These are phyloP conservation scores for Lyophyllum atratum DNA, from an alignment of 768 basidiomycete genomes.

Conservation along the genomic window DNA sequence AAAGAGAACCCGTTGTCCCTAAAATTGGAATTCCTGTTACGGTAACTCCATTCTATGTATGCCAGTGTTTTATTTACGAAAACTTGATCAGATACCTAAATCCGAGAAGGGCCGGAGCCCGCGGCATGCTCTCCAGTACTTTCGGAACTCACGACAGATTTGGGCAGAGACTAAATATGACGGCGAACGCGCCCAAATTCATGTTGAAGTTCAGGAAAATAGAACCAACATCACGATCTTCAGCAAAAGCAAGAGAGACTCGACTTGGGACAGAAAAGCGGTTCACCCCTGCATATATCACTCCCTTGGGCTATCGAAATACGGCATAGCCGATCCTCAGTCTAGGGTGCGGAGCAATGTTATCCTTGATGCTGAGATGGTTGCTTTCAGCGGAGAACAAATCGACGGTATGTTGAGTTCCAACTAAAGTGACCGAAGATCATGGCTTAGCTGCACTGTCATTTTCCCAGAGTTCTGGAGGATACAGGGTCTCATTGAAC, in stretches of 20 bases:
- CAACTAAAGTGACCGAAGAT: background rate
- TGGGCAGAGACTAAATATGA: constrained; percentile 96
- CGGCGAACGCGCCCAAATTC: constrained; percentile 93
- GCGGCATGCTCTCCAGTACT: constrained; percentile 50
- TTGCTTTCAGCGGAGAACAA: constrained; percentile 68
- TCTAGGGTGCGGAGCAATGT: constrained; percentile 38
- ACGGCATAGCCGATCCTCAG: constrained; percentile 7
- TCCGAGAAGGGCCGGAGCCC: constrained; percentile 73
- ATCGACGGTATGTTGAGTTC: constrained; percentile 63
- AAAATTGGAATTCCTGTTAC: constrained; percentile 63
- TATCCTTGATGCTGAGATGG: constrained; percentile 86
- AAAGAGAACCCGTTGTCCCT: constrained; percentile 34
- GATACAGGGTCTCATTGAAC: constrained; percentile 60
- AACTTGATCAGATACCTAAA: constrained; percentile 68
- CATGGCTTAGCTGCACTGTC: background rate
- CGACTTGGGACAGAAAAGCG: constrained; percentile 73
- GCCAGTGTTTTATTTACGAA: background rate
- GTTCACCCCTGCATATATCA: constrained; percentile 62
- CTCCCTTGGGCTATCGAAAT: constrained; percentile 48
- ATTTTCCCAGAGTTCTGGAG: constrained; percentile 72
- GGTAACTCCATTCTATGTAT: constrained; percentile 32
- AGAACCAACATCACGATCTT: constrained; percentile 67
- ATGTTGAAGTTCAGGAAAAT: constrained; percentile 56
- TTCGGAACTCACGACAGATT: constrained; percentile 45
- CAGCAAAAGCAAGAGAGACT: constrained; percentile 86